Percentiles rank a stretch among this genome's conserved stretches.
Conservation (phyloP, 164 flowering plant genomes). For the Liquidambar formosana region DNA sequence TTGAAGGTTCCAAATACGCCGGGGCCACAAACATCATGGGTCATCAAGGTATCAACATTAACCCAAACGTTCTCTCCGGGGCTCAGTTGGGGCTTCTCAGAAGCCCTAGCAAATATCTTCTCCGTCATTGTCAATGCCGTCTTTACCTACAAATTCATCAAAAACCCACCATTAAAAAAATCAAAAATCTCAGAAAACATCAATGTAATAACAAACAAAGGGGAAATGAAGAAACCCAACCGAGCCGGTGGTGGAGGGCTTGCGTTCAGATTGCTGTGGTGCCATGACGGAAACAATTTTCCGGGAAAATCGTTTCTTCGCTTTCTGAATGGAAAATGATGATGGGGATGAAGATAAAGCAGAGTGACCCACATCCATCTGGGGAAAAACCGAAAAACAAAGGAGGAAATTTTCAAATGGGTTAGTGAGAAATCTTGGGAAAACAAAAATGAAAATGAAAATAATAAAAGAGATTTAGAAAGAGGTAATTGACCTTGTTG, state of each 20-base stretch:
- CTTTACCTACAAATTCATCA: conserved; percentile 58
- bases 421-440: not conserved
- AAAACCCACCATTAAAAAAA: not conserved
- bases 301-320: conserved; percentile 38
- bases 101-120: conserved; percentile 88
- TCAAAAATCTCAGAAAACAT: not conserved
- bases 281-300: conserved; percentile 75
- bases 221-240: conserved; percentile 33
- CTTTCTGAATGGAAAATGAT: conserved; percentile 27
- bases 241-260: conserved; percentile 85
- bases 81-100: conserved; percentile 67
- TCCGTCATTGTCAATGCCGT: conserved; percentile 95
- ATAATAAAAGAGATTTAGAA: not conserved
- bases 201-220: not conserved
- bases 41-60: conserved; percentile 92
- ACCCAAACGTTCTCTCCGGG: conserved; percentile 99
- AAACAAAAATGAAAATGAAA: too few species aligned
- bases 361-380: conserved; percentile 51
- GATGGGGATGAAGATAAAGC: conserved; percentile 37
- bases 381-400: conserved; percentile 1
- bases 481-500: conserved; percentile 23
- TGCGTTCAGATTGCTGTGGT: conserved; percentile 70
- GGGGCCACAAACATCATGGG: conserved; percentile 99
- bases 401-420: not conserved
- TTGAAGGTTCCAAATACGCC: conserved; percentile 89